Evolutionary conservation across 73 alveolate species (phyloP).

Genomic region (Tetrahymena malaccensis): DNA sequence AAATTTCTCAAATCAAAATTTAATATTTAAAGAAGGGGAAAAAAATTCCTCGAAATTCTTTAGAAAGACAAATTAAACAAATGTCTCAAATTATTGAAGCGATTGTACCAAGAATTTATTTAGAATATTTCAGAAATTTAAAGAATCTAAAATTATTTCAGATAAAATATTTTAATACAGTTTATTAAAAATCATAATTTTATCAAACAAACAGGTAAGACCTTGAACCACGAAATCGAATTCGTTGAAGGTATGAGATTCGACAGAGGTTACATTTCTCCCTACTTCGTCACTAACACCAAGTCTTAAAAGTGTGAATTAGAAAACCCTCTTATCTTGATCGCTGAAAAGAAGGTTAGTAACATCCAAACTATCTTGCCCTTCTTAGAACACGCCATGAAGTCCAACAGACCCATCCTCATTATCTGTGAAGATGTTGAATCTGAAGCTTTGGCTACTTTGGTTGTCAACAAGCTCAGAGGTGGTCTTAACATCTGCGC

Average conservation of each 20-base stretch:
- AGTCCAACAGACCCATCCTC: conserved; percentile 75
- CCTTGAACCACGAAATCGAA: conserved; percentile 95
- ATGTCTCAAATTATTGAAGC: background rate
- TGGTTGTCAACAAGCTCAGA: conserved; percentile 88
- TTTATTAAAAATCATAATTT: background rate
- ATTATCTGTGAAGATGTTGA: conserved; percentile 97
- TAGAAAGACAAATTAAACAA: background rate
- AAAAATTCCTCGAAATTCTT: background rate
- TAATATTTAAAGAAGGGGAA: background rate
- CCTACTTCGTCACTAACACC: conserved; percentile 94
- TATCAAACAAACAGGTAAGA: conserved; percentile 69
- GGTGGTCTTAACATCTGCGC: conserved; percentile 97
- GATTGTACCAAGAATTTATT: too few relatives aligned
- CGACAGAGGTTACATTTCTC: conserved; percentile 97
- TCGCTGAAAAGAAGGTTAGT: conserved; percentile 91
- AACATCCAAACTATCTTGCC: conserved; percentile 81
- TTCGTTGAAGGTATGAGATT: conserved; percentile 95
- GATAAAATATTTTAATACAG: too few relatives aligned
- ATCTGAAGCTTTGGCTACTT: conserved; percentile 89
- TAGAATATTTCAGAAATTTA: background rate
- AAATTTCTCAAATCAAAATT: background rate
- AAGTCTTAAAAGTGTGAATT: conserved; percentile 80
- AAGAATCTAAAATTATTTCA: too few relatives aligned
- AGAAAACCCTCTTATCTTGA: conserved; percentile 88
- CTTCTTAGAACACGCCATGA: conserved; percentile 80